These are phyloP conservation scores for Candida xiaguanensis DNA, from an alignment of 805 yeast genomes.

Conservation along the genomic window DNA sequence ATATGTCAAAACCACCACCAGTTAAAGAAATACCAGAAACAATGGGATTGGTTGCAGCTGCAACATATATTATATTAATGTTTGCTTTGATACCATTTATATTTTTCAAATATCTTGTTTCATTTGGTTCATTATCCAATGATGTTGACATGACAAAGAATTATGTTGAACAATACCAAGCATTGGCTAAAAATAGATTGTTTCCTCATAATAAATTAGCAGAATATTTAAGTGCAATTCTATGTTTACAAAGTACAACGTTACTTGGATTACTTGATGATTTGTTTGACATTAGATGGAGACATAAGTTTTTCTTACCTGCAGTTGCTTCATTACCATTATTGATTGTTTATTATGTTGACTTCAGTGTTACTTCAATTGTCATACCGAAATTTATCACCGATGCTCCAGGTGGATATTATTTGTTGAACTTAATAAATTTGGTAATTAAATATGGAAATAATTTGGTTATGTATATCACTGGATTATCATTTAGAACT, in stretches of 20 bases:
- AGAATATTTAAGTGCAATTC: conserved; percentile 78
- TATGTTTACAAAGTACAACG: conserved; percentile 80
- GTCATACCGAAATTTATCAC: conserved; percentile 71
- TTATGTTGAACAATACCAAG: conserved; percentile 32
- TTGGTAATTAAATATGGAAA: conserved; percentile 25
- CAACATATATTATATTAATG: conserved; percentile 77
- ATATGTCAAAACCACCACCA: conserved; percentile 75
- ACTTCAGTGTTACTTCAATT: conserved; percentile 87
- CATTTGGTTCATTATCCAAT: conserved; percentile 35
- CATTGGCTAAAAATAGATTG: conserved; percentile 27
- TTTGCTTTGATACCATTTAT: conserved; percentile 83
- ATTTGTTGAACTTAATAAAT: conserved; percentile 18
- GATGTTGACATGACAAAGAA: conserved; percentile 29
- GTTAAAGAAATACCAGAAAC: conserved; percentile 70
- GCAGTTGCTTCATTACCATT: conserved; percentile 92
- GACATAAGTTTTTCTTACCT: conserved; percentile 94
- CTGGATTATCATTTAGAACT: conserved; percentile 39
- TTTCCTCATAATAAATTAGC: conserved; percentile 84
- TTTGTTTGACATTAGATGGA: conserved; percentile 93
- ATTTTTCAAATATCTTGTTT: conserved; percentile 71
- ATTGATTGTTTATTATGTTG: conserved; percentile 86
- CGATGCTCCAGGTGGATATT: conserved; percentile 27
- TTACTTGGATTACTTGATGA: conserved; percentile 91
- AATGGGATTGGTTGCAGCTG: conserved; percentile 85
- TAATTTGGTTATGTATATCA: conserved; percentile 24